Percentiles rank a stretch among this genome's conserved stretches.
These are phyloP conservation scores for Podospora fimiseda DNA, from an alignment of 495 filamentous ascomycete genomes.

Conservation along the genomic window DNA sequence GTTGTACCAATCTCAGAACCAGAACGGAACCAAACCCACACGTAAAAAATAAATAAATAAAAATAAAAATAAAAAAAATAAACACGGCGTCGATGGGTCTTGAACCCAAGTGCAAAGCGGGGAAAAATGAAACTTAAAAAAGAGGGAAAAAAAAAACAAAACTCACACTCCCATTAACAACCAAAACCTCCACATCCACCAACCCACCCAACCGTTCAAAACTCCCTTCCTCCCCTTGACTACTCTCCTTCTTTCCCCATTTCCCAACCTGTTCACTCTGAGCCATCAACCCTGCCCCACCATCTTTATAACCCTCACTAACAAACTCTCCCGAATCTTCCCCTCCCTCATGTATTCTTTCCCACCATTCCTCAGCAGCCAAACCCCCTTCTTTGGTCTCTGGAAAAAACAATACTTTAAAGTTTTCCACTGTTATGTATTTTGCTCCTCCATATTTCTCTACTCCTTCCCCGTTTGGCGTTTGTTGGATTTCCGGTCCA, in stretches of 20 bases:
- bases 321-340: slow-evolving; percentile 10
- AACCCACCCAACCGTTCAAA: slow-evolving; percentile 24
- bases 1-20: background rate
- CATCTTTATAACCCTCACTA: slow-evolving; percentile 14
- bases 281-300: slow-evolving; percentile 9
- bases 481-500: slow-evolving; percentile 13
- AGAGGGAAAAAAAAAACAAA: too few species aligned
- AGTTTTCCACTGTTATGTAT: slow-evolving; percentile 14
- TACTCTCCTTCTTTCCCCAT: slow-evolving; percentile 6
- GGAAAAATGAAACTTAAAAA: too few species aligned
- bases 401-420: slow-evolving; percentile 19
- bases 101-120: too few species aligned
- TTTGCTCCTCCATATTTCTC: slow-evolving; percentile 5
- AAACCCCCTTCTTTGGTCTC: slow-evolving; percentile 1
- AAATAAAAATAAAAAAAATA: too few species aligned
- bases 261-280: slow-evolving; percentile 7
- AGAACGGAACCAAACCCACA: background rate
- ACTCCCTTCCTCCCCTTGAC: slow-evolving; percentile 12
- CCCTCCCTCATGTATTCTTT: slow-evolving; percentile 16
- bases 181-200: slow-evolving; percentile 26
- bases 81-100: too few species aligned
- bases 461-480: slow-evolving; percentile 15
- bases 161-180: slow-evolving; percentile 28
- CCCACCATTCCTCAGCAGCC: slow-evolving; percentile 18
- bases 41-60: background rate